Percentiles rank a stretch among this genome's conserved stretches.
Evolutionary conservation across 176 grass and related monocot genomes (phyloP).

Genomic region (Avena insularis): DNA sequence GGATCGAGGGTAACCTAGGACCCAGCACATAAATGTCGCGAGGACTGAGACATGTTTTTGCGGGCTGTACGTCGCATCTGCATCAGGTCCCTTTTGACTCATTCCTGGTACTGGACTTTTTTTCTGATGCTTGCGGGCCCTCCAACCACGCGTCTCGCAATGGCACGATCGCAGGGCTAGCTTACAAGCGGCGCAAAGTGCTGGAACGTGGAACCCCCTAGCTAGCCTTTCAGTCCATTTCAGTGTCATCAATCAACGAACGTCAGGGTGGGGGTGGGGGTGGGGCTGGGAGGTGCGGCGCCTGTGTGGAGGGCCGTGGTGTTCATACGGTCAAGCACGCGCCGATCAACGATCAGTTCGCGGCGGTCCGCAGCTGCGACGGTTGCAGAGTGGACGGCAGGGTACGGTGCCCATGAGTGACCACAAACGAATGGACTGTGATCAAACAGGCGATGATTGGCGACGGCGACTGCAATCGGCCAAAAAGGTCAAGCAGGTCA

Average conservation of each 20-base stretch:
- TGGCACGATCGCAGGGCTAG: neutral
- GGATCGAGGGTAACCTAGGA: neutral
- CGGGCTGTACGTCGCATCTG: neutral
- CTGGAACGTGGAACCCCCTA: neutral
- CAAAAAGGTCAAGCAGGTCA: neutral
- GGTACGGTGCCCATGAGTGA: neutral
- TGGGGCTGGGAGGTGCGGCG: neutral
- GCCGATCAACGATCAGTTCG: neutral
- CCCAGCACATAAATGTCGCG: neutral
- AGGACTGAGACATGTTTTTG: neutral
- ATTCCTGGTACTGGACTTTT: neutral
- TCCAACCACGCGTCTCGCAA: neutral
- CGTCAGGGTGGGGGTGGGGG: neutral
- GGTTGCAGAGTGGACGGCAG: neutral
- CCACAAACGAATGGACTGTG: conserved; percentile 5
- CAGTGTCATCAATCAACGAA: neutral
- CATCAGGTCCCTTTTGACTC: neutral
- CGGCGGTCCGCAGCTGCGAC: conserved; percentile 8
- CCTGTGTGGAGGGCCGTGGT: conserved; percentile 13
- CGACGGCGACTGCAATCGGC: neutral
- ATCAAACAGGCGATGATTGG: neutral
- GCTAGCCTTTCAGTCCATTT: neutral
- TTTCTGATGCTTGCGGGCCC: neutral
- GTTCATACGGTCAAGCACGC: neutral
- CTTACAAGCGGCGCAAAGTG: neutral